phyloP scores from a whole-genome alignment of 257 asterid genomes.

The Jacaranda copaia region DNA sequence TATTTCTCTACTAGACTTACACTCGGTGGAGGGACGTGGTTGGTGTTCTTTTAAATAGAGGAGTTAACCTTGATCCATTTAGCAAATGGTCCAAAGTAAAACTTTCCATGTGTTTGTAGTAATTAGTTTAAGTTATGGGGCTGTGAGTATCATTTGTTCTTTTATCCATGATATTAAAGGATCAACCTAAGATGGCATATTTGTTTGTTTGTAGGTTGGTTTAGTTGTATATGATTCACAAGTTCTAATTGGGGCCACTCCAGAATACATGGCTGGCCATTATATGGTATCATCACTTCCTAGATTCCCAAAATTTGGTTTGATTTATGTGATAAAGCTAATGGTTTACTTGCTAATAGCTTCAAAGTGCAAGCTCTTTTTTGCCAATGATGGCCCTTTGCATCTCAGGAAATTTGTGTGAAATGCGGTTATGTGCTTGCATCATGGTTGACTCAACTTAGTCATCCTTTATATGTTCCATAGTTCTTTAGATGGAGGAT shows the following conservation, averaged over 20 bases:
- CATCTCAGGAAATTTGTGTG: conserved; percentile 74
- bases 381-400: conserved; percentile 95
- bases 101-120: too few relatives aligned
- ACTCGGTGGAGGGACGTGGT: conserved; percentile 83
- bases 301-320: conserved; percentile 1
- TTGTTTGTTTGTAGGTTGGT: conserved; percentile 64
- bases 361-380: conserved; percentile 94
- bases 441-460: too few relatives aligned
- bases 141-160: too few relatives aligned
- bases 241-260: conserved; percentile 98
- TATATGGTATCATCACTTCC: too few relatives aligned
- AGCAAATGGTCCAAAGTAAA: conserved; percentile 68
- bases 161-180: too few relatives aligned
- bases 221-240: conserved; percentile 93
- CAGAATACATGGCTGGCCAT: conserved; percentile 81
- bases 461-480: too few relatives aligned
- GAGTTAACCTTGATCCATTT: conserved; percentile 92
- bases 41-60: conserved; percentile 87
- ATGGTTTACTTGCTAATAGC: conserved; percentile 59
- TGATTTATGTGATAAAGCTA: conserved; percentile 28
- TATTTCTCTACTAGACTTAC: neutral
- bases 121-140: too few relatives aligned
- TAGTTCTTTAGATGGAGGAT: too few relatives aligned
- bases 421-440: too few relatives aligned
- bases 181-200: too few relatives aligned